phyloP scores from a whole-genome alignment of 805 yeast species.

The Saccharomyces jurei region DNA sequence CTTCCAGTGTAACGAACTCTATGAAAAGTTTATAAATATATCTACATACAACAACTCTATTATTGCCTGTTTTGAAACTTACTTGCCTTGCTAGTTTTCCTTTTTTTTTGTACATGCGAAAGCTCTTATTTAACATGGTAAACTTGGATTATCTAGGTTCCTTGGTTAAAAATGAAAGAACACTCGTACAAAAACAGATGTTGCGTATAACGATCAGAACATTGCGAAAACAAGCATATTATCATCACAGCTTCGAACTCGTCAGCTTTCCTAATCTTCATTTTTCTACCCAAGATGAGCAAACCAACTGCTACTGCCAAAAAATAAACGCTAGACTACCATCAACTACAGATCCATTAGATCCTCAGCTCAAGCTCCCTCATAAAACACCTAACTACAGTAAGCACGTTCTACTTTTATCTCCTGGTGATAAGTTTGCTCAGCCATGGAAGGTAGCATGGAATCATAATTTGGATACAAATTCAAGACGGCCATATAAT shows the following conservation, averaged over 20 bases:
- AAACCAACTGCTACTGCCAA: constrained; percentile 9
- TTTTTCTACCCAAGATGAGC: neutral
- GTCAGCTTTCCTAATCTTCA: neutral
- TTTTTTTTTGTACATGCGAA: neutral
- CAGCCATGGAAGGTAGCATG: constrained; percentile 16
- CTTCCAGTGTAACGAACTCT: constrained; percentile 4
- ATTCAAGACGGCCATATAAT: constrained; percentile 18
- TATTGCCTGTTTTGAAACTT: neutral
- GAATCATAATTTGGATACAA: constrained; percentile 21
- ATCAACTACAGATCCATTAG: constrained; percentile 3
- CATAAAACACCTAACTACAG: constrained; percentile 15
- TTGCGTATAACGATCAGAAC: neutral
- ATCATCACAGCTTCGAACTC: neutral
- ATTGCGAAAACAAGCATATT: neutral
- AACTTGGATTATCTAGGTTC: neutral
- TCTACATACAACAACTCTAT: neutral
- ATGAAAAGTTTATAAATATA: neutral
- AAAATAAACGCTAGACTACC: constrained; percentile 10
- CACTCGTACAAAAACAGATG: neutral
- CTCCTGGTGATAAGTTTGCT: constrained; percentile 9
- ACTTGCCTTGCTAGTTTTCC: neutral
- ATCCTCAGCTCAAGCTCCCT: constrained; percentile 10
- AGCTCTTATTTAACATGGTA: neutral
- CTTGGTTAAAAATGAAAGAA: neutral
- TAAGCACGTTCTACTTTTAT: constrained; percentile 20